Base-by-base conservation (phyloP, 2,329 filamentous ascomycete species). In the Fusarium setosum region DNA sequence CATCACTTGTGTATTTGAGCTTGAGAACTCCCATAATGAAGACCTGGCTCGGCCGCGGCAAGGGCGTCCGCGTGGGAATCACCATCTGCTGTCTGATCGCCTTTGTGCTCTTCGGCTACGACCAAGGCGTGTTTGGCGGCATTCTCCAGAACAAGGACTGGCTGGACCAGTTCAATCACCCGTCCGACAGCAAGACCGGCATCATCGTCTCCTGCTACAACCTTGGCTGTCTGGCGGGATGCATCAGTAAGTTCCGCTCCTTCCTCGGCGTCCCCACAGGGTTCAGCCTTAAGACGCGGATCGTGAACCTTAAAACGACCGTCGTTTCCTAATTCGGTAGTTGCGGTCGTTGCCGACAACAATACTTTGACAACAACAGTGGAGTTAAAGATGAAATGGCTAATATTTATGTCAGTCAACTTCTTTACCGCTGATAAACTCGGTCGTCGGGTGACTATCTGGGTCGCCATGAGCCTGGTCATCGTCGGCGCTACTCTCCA, bases 401-500 rank as follows among this genome's bases (percentile, higher is more conserved):
- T 53, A 42, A 61, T 6, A 18, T 1, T 3, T 29, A 5, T 8
- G 3, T 20, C 5, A 65, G 69, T 81, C 58, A 82, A 83, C 44
- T 77, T 85, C 32, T 72, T 74, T 18, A 72, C 86, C 13, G 88
- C 87, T 6, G 88, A 91, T 47, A 63, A 76, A 0, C 71, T 83
- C 1, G 82, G 81, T 17, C 68, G 82, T 34, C 72, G 83, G 38
- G 84, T 82, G 8, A 88, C 88, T 29, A 85, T 90, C 56, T 79
- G 85, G 34, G 20, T 78, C 1, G 88, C 88, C 15, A 83, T 83
- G 23, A 62, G 76, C 4, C 82, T 89, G 61, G 85, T 90, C 80
- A 80, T 87, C 3, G 58, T 87, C 12, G 88, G 88, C 3, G 86
- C 87, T 24, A 76, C 83, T 5, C 79, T 90, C n/a, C 88, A 91